Percentiles rank a stretch among this genome's conserved stretches.
Conservation (phyloP, 2,329 filamentous ascomycete species). For the Paracamarosporium sp. region DNA sequence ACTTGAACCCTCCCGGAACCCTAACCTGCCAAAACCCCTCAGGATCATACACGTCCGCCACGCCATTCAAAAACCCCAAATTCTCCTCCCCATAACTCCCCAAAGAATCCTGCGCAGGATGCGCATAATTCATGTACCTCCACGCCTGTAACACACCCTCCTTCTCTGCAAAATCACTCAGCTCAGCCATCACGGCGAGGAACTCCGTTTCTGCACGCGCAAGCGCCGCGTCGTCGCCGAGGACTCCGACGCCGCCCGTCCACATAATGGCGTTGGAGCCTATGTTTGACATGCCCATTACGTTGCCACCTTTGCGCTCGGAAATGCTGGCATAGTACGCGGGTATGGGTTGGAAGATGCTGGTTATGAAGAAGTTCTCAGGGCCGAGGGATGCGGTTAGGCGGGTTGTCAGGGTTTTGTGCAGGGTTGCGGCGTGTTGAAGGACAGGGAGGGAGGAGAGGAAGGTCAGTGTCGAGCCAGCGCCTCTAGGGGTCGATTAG, state of each 20-base stretch:
- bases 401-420: not conserved
- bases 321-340: slow-evolving; percentile 5
- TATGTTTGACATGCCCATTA: slow-evolving; percentile 18
- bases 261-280: slow-evolving; percentile 15
- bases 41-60: slow-evolving; percentile 20
- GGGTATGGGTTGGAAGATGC: slow-evolving; percentile 21
- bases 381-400: slow-evolving; percentile 2
- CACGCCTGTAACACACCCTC: not conserved
- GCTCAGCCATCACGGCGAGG: not conserved
- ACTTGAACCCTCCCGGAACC: not conserved
- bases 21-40: slow-evolving; percentile 18
- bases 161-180: slow-evolving; percentile 1
- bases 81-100: slow-evolving; percentile 23
- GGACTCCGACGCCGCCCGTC: slow-evolving; percentile 5
- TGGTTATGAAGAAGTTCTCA: slow-evolving; percentile 10
- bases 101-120: slow-evolving; percentile 18
- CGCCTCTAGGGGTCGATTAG: not conserved
- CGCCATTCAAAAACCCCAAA: slow-evolving; percentile 10
- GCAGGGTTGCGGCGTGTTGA: not conserved
- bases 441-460: slow-evolving; percentile 10
- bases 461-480: slow-evolving; percentile 9
- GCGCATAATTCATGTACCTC: slow-evolving; percentile 25
- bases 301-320: slow-evolving; percentile 16
- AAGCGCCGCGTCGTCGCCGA: slow-evolving; percentile 4
- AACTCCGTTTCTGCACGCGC: slow-evolving; percentile 7